Conservation (phyloP, 495 filamentous ascomycete genomes). For the Aspergillus sclerotioniger region DNA sequence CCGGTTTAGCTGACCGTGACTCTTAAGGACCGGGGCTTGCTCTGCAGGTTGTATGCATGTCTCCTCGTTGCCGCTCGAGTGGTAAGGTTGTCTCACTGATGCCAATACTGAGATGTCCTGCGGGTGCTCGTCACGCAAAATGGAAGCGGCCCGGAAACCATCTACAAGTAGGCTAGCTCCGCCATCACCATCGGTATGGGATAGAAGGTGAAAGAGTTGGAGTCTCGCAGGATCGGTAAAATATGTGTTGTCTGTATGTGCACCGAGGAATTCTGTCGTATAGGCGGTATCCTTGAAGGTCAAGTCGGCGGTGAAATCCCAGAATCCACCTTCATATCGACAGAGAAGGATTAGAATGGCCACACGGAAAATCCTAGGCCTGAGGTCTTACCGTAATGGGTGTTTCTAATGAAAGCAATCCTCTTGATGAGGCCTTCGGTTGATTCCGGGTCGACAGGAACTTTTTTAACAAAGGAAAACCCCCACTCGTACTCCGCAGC, state of each 20-base stretch:
- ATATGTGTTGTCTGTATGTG: constrained; percentile 92
- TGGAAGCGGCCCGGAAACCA: constrained; percentile 68
- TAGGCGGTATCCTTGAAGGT: constrained; percentile 92
- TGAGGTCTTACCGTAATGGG: constrained; percentile 70
- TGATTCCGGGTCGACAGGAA: constrained; percentile 62
- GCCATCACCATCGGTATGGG: constrained; percentile 63
- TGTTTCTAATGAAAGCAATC: constrained; percentile 79
- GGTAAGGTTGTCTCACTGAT: constrained; percentile 57
- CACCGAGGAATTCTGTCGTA: constrained; percentile 69
- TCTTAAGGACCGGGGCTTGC: constrained; percentile 62
- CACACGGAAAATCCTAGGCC: not conserved
- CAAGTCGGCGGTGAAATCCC: constrained; percentile 88
- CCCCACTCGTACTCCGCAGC: constrained; percentile 53
- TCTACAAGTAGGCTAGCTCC: constrained; percentile 79
- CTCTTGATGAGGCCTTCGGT: constrained; percentile 71
- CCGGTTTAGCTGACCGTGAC: constrained; percentile 30
- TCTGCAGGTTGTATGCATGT: constrained; percentile 69
- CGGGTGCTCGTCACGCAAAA: constrained; percentile 48
- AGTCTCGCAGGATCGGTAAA: constrained; percentile 87
- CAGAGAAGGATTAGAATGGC: constrained; percentile 1
- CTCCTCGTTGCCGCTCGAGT: constrained; percentile 82
- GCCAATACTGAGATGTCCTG: constrained; percentile 52
- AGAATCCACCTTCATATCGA: constrained; percentile 68
- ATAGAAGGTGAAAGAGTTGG: constrained; percentile 86
- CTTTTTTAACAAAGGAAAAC: constrained; percentile 67